Evolutionary conservation across 306 rosid species (phyloP).

Genomic region (Prunus mongolica): DNA sequence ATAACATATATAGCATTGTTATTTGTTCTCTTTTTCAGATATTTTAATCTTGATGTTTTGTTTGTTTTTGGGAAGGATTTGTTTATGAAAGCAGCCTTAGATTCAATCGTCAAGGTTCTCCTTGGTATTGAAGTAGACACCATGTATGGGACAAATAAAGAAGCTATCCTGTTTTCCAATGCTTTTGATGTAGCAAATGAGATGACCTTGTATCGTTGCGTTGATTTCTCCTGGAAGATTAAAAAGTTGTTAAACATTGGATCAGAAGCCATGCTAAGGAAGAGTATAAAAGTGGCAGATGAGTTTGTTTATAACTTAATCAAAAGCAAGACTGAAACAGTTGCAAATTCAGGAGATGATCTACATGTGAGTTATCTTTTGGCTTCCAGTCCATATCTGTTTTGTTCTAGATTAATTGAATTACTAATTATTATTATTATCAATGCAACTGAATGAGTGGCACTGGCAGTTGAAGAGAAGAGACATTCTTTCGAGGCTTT

Average conservation of each 20-base stretch:
- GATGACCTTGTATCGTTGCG: conserved; percentile 13
- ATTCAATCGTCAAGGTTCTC: conserved; percentile 22
- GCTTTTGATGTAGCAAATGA: conserved; percentile 29
- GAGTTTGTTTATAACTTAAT: too few species aligned
- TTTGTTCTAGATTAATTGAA: not conserved
- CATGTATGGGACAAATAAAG: conserved; percentile 7
- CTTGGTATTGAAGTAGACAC: conserved; percentile 29
- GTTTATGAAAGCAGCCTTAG: conserved; percentile 27
- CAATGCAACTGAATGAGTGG: not conserved
- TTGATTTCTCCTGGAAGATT: conserved; percentile 26
- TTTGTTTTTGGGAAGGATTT: conserved; percentile 17
- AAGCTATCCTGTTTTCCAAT: not conserved
- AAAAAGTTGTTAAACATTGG: conserved; percentile 19
- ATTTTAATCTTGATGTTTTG: not conserved
- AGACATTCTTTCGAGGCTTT: conserved; percentile 26
- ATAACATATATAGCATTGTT: not conserved
- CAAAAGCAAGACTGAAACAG: not conserved
- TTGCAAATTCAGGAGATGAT: not conserved
- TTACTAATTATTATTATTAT: too few species aligned
- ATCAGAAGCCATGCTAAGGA: conserved; percentile 26
- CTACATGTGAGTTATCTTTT: conserved; percentile 14
- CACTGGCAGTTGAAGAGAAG: conserved; percentile 20
- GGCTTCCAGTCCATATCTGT: not conserved
- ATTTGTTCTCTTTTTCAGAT: not conserved
- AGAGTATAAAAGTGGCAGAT: conserved; percentile 15